phyloP scores from a whole-genome alignment of 2,329 filamentous ascomycete species.

The Epichloe typhina region DNA sequence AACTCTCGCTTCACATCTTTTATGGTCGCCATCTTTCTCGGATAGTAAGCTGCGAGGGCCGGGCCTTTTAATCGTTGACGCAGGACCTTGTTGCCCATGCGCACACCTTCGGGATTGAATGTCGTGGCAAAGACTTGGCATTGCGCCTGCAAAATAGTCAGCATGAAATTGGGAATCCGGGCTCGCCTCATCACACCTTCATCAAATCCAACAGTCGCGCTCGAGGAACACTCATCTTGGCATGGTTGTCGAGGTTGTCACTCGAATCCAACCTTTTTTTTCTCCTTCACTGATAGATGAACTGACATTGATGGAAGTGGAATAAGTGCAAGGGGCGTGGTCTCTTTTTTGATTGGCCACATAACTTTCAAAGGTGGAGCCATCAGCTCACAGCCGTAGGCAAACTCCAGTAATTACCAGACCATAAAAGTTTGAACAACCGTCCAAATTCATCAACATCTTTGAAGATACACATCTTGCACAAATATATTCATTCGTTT shows the following conservation, averaged over 20 bases:
- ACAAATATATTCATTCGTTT: too few relatives aligned
- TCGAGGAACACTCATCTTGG: constrained; percentile 49
- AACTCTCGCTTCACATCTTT: constrained; percentile 62
- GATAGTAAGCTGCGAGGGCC: constrained; percentile 76
- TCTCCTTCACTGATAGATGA: background rate
- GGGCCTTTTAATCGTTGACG: constrained; percentile 82
- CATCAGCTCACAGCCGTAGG: background rate
- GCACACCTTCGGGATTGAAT: constrained; percentile 72
- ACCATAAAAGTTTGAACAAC: background rate
- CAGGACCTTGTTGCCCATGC: constrained; percentile 83
- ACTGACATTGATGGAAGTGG: too few relatives aligned
- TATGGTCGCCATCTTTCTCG: constrained; percentile 57
- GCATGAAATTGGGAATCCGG: constrained; percentile 1
- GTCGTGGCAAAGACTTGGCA: constrained; percentile 84
- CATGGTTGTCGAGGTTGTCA: constrained; percentile 17
- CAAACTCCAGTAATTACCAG: background rate
- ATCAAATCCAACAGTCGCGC: constrained; percentile 57
- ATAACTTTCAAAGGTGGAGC: background rate
- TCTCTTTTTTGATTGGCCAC: constrained; percentile 6
- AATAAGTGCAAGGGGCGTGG: background rate
- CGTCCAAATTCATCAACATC: too few relatives aligned
- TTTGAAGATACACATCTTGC: too few relatives aligned
- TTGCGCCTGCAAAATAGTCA: constrained; percentile 50
- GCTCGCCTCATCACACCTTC: constrained; percentile 44
- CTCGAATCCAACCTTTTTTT: background rate